Conservation (phyloP, 2,329 filamentous ascomycete genomes). For the Arthrobotrys conoides region DNA sequence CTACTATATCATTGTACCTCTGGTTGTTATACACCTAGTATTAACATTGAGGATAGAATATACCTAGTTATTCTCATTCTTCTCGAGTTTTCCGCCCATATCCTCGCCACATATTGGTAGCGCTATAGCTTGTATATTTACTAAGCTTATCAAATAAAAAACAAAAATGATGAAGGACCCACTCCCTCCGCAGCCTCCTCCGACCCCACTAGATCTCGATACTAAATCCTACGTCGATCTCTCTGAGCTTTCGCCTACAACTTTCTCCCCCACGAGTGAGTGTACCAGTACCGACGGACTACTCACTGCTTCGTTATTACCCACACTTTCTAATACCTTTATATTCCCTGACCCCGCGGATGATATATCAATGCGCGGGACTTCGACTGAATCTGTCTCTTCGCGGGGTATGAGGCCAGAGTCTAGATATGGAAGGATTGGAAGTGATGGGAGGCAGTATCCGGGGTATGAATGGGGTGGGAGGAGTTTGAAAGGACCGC, state of each 20-base stretch:
- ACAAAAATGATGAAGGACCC: constrained; percentile 5
- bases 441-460: not conserved
- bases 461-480: not conserved
- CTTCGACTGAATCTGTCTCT: not conserved
- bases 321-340: constrained; percentile 15
- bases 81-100: not conserved
- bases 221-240: constrained; percentile 16
- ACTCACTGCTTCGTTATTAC: constrained; percentile 11
- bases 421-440: not conserved
- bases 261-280: constrained; percentile 3
- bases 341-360: constrained; percentile 20
- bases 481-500: not conserved
- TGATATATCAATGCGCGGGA: not conserved
- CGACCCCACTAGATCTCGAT: not conserved
- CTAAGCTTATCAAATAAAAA: not conserved
- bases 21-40: too few relatives aligned
- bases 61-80: not conserved
- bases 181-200: not conserved
- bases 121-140: too few relatives aligned
- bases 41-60: not conserved
- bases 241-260: constrained; percentile 17
- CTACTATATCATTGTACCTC: too few relatives aligned
- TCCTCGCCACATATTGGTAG: too few relatives aligned
- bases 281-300: constrained; percentile 1
- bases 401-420: not conserved